Conservation (phyloP, 495 filamentous ascomycete species). For the Neurospora sp. region DNA sequence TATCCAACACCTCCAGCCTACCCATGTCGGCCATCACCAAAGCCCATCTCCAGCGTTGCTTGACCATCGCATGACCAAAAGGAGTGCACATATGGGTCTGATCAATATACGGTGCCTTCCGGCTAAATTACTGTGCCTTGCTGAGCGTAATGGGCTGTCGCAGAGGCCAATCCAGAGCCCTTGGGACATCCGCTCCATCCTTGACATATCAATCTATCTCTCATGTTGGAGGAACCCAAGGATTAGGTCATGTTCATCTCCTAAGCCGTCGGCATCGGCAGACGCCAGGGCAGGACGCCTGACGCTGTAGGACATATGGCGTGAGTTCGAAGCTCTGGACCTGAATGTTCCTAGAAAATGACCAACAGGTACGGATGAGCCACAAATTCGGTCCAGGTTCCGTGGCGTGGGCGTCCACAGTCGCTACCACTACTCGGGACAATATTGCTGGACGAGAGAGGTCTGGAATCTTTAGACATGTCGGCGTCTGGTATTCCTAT, state of each 20-base stretch:
- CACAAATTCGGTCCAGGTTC: neutral
- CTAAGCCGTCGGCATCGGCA: neutral
- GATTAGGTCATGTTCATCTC: neutral
- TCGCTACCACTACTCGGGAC: neutral
- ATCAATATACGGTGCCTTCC: constrained; percentile 19
- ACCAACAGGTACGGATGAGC: neutral
- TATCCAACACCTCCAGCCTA: neutral
- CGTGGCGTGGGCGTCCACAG: neutral
- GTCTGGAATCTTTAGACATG: neutral
- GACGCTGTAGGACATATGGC: neutral
- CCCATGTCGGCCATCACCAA: neutral
- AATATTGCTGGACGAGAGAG: neutral
- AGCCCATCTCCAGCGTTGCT: neutral
- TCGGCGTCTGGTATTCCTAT: neutral
- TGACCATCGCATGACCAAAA: neutral
- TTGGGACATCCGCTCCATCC: neutral
- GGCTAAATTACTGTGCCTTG: constrained; percentile 25
- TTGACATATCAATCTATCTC: neutral
- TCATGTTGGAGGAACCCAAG: neutral
- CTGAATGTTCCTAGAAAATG: neutral
- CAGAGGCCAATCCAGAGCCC: constrained; percentile 3
- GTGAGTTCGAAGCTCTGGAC: neutral
- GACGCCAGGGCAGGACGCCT: neutral
- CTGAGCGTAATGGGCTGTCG: constrained; percentile 10
- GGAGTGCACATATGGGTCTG: neutral